A percentile compares a stretch with the other conserved stretches of the same genome.
phyloP scores from a whole-genome alignment of 177 flowering plant genomes.

The Vitis hybrid region DNA sequence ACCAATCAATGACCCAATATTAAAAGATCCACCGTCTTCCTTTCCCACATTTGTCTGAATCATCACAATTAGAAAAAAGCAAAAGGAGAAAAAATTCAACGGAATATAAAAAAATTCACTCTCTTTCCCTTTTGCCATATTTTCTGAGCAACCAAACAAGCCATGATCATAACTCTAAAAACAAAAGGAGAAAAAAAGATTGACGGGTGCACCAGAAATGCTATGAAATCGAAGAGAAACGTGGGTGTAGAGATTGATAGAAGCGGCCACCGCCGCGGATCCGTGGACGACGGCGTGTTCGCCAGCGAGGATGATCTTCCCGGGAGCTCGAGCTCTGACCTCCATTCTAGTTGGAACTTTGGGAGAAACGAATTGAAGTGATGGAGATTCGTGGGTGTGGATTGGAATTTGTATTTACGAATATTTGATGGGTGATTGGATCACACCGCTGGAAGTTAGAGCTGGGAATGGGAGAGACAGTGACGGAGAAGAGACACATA shows the following conservation, averaged over 20 bases:
- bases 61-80: too few species aligned
- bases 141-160: background rate
- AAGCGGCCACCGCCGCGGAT: slow-evolving; percentile 85
- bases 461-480: too few species aligned
- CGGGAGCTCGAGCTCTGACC: slow-evolving; percentile 86
- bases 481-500: too few species aligned
- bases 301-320: slow-evolving; percentile 87
- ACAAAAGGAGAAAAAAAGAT: background rate
- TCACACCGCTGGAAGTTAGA: too few species aligned
- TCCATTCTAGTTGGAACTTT: slow-evolving; percentile 44
- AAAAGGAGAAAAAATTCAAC: too few species aligned
- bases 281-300: slow-evolving; percentile 98
- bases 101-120: background rate
- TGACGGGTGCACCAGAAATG: slow-evolving; percentile 33
- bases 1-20: too few species aligned
- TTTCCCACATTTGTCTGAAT: too few species aligned
- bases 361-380: too few species aligned
- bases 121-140: background rate
- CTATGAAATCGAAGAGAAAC: slow-evolving; percentile 49
- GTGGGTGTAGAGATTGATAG: slow-evolving; percentile 77
- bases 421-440: too few species aligned
- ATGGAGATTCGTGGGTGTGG: too few species aligned
- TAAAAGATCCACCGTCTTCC: too few species aligned
- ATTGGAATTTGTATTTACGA: too few species aligned
- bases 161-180: background rate